These are phyloP conservation scores for Acanthamoeba comandoni DNA, from an alignment of 208 protist genomes.

Conservation along the genomic window DNA sequence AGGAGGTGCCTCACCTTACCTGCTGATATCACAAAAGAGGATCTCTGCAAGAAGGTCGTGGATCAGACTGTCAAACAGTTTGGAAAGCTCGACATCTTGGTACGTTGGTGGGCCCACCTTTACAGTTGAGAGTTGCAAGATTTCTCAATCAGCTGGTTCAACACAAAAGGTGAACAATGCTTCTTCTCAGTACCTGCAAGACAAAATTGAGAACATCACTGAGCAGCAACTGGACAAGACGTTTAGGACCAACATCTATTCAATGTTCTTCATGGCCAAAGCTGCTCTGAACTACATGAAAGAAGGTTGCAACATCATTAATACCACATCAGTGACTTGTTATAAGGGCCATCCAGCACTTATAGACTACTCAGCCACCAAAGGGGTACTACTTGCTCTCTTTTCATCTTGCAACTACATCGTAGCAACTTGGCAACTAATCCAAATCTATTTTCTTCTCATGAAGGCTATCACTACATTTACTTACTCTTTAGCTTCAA, in stretches of 20 bases:
- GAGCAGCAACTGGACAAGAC: constrained; percentile 82
- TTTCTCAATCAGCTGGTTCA: too few species aligned
- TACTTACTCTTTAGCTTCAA: constrained; percentile 79
- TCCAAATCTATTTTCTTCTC: too few species aligned
- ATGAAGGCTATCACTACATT: constrained; percentile 84
- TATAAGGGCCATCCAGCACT: constrained; percentile 77
- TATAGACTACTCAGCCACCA: constrained; percentile 85
- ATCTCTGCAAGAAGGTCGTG: constrained; percentile 78
- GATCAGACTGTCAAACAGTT: constrained; percentile 76
- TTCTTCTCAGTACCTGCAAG: constrained; percentile 42
- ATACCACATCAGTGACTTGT: constrained; percentile 78
- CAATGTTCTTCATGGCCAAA: constrained; percentile 81
- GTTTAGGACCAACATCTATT: constrained; percentile 84
- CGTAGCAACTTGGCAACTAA: too few species aligned
- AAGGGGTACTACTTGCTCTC: too few species aligned
- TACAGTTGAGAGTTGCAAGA: too few species aligned
- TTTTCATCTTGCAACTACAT: too few species aligned
- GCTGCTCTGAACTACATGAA: constrained; percentile 75
- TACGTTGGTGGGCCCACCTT: too few species aligned
- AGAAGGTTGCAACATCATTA: constrained; percentile 81
- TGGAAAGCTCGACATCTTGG: constrained; percentile 75
- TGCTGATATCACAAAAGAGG: constrained; percentile 77
- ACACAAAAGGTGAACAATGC: constrained; percentile 83
- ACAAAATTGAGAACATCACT: constrained; percentile 80
- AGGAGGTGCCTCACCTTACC: constrained; percentile 55